Evolutionary conservation across 345 rosid genomes (phyloP).

Genomic region (Eucalyptus dawsonii): DNA sequence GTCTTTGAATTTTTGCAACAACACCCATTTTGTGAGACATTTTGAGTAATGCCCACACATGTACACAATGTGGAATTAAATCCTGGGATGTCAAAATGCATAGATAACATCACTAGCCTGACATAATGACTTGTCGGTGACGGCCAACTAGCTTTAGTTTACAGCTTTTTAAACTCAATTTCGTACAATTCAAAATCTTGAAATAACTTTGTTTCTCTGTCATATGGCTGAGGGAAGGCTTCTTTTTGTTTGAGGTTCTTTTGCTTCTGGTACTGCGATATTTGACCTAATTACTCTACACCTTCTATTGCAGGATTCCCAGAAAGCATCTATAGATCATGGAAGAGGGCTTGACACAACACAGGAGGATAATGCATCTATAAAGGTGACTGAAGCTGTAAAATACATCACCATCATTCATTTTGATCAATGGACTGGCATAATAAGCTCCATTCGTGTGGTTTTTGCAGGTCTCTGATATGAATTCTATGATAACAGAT

Average conservation of each 20-base stretch:
- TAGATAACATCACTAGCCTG: neutral
- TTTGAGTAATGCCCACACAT: neutral
- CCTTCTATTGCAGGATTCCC: slow-evolving; percentile 35
- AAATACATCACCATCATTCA: neutral
- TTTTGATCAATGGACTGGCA: neutral
- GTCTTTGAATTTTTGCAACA: neutral
- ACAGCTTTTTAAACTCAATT: neutral
- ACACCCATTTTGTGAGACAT: neutral
- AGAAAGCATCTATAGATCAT: slow-evolving; percentile 35
- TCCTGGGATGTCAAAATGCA: neutral
- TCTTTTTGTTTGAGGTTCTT: neutral
- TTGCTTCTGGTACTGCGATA: neutral
- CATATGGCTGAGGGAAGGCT: neutral
- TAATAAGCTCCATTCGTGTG: neutral
- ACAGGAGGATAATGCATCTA: slow-evolving; percentile 34
- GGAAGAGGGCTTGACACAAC: slow-evolving; percentile 35
- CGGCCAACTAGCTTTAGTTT: neutral
- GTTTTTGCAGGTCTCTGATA: slow-evolving; percentile 35
- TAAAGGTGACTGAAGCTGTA: slow-evolving; percentile 26
- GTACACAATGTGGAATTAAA: neutral
- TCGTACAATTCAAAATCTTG: neutral
- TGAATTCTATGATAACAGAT: slow-evolving; percentile 42
- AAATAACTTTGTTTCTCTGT: neutral
- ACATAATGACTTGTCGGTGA: neutral
- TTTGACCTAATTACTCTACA: neutral